Base-by-base conservation (phyloP, 805 yeast genomes). In the Brettanomyces custersianus region DNA sequence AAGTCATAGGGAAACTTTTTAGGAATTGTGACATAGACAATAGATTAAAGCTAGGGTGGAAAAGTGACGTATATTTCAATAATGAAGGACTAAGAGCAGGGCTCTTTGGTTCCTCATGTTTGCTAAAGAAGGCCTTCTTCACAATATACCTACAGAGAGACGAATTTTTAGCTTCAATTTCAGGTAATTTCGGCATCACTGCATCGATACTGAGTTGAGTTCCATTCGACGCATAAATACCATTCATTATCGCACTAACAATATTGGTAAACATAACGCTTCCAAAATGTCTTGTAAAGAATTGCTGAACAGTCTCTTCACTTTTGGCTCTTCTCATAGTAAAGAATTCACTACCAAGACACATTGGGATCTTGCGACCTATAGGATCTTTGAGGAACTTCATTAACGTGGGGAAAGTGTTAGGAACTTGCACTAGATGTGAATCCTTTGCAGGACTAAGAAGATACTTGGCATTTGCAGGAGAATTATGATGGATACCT, bases 191-290 rank as follows among this genome's bases (percentile, higher is more conserved):
- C 3, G 78, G 76, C 42, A 84, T 52, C 0, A 84, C 65, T 4
- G 81, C 65, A 16, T 70, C 59, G 0, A 80, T 75, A 61, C 95
- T 82, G 33, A 90, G 57, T 38, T 71, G 62, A 5, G 66, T 49
- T 2, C 76, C 66, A 55, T 88, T 94, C n/a, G 85, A 92, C 1
- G 94, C 96, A 55, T 87, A 90, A 1, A 92, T 77, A 0, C 98
- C 98, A 50, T 87, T 86, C 53, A 81, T 65, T 4, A 87, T 60
- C 0, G 95, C 97, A 56, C 95, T 82, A 16, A 82, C 59, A 11
- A 90, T 58, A 34, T 83, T 77, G 39, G 60, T 61, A 3, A 70
- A 62, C n/a, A 60, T 16, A 7, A 65, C 62, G 7, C 64, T 62
- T 3, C 88, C 88, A 52, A 87, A 79, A 41, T 96, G 59, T 43